phyloP scores from a whole-genome alignment of 352 stramenopile genomes.

The Phytopythium delawarense region DNA sequence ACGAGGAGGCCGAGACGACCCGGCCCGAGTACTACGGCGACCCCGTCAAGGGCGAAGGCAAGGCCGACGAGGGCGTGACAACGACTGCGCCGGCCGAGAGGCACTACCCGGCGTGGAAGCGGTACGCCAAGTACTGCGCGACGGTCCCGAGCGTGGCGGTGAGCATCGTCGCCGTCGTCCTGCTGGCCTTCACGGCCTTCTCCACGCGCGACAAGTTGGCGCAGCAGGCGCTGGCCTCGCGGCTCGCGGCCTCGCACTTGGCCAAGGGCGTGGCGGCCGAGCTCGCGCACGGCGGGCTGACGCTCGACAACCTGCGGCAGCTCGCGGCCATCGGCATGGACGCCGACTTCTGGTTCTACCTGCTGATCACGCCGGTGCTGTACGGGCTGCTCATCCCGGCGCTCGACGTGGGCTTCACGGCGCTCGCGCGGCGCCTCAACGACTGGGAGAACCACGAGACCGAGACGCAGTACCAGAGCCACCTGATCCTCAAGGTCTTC shows the following conservation, averaged over 20 bases:
- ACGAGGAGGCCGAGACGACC: constrained; percentile 80
- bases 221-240: constrained; percentile 38
- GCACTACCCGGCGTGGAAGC: constrained; percentile 70
- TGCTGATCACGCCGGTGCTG: constrained; percentile 77
- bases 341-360: constrained; percentile 82
- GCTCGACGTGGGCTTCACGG: constrained; percentile 82
- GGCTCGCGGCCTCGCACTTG: constrained; percentile 32
- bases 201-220: constrained; percentile 76
- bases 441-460: constrained; percentile 93
- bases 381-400: constrained; percentile 85
- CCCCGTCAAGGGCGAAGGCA: constrained; percentile 13
- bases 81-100: constrained; percentile 13
- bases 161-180: constrained; percentile 54
- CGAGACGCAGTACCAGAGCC: constrained; percentile 78
- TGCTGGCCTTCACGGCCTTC: constrained; percentile 65
- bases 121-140: constrained; percentile 66
- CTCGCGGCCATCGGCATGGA: constrained; percentile 61
- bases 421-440: constrained; percentile 86
- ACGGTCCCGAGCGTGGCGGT: constrained; percentile 60
- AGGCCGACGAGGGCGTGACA: neutral
- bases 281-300: constrained; percentile 41
- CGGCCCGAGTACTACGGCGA: constrained; percentile 82
- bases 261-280: constrained; percentile 42
- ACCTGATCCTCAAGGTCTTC: constrained; percentile 98
- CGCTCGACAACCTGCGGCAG: constrained; percentile 46